Evolutionary conservation across 108 stramenopile species (phyloP).

Genomic region (Schizochytrium sp.): DNA sequence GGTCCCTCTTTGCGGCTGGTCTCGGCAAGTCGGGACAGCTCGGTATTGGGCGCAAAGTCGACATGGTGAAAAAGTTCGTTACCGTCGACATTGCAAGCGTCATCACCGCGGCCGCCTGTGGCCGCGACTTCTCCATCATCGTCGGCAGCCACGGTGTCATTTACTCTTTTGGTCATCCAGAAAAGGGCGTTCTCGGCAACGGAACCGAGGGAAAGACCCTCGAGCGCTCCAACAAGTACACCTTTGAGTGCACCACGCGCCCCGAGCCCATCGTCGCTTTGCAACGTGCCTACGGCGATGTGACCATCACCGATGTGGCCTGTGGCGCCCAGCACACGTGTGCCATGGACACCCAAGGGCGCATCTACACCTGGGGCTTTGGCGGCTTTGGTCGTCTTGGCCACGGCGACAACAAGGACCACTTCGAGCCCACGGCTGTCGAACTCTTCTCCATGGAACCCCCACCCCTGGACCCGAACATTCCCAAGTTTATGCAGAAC

Average conservation of each 20-base stretch:
- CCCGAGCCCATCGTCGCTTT: background rate
- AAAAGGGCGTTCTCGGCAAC: constrained; percentile 1
- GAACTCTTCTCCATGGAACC: constrained; percentile 5
- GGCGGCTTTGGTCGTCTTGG: constrained; percentile 43
- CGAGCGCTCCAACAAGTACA: background rate
- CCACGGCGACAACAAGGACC: constrained; percentile 25
- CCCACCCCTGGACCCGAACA: background rate
- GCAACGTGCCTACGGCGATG: background rate
- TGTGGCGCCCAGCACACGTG: constrained; percentile 51
- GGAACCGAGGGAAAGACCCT: constrained; percentile 11
- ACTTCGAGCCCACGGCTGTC: background rate
- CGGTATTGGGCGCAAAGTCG: background rate
- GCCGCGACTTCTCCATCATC: background rate
- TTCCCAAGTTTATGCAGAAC: constrained; percentile 15
- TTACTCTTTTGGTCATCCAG: background rate
- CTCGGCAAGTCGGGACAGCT: background rate
- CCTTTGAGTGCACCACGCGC: background rate
- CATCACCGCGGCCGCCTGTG: background rate
- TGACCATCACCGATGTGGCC: constrained; percentile 20
- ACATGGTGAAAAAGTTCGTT: constrained; percentile 3
- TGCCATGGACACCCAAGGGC: constrained; percentile 27
- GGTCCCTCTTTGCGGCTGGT: background rate
- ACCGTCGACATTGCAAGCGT: background rate
- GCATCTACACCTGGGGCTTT: constrained; percentile 42
- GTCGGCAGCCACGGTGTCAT: constrained; percentile 12